Evolutionary conservation across 805 yeast species (phyloP).

Genomic region (Torulaspora microellipsoides): DNA sequence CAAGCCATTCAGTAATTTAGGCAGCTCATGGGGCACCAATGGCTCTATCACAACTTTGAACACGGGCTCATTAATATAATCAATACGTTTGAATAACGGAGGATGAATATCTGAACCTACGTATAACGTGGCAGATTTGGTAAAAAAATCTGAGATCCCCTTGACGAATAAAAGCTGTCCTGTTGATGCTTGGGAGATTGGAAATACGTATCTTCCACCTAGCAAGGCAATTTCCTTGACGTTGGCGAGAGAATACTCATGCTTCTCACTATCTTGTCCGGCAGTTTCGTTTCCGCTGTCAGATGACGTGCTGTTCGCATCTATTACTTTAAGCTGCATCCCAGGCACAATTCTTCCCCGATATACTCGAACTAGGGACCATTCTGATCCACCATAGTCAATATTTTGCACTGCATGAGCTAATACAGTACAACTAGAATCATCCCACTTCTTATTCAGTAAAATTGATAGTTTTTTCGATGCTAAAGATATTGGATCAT

Average conservation of each 20-base stretch:
- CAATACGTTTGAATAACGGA: conserved; percentile 31
- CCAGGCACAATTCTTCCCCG: conserved; percentile 55
- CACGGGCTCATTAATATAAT: conserved; percentile 50
- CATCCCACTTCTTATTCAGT: conserved; percentile 1
- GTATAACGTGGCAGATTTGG: conserved; percentile 57
- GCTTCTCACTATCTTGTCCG: conserved; percentile 47
- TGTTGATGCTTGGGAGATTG: conserved; percentile 47
- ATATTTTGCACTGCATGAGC: conserved; percentile 58
- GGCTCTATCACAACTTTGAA: conserved; percentile 85
- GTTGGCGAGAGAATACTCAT: conserved; percentile 33
- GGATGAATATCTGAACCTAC: conserved; percentile 23
- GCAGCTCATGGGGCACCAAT: conserved; percentile 68
- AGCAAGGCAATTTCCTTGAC: conserved; percentile 47
- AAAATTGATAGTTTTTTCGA: conserved; percentile 16
- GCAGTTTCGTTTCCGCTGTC: conserved; percentile 12
- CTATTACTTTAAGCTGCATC: conserved; percentile 48
- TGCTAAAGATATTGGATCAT: conserved; percentile 36
- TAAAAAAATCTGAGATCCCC: conserved; percentile 55
- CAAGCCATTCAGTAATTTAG: conserved; percentile 66
- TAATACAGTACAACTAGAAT: conserved; percentile 15
- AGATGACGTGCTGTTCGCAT: conserved; percentile 24
- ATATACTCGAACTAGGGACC: conserved; percentile 56
- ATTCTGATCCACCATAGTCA: conserved; percentile 49
- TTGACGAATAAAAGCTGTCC: conserved; percentile 68
- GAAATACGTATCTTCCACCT: conserved; percentile 66